Conservation (phyloP, 108 stramenopile species). For the Nannochloropsis granulata region DNA sequence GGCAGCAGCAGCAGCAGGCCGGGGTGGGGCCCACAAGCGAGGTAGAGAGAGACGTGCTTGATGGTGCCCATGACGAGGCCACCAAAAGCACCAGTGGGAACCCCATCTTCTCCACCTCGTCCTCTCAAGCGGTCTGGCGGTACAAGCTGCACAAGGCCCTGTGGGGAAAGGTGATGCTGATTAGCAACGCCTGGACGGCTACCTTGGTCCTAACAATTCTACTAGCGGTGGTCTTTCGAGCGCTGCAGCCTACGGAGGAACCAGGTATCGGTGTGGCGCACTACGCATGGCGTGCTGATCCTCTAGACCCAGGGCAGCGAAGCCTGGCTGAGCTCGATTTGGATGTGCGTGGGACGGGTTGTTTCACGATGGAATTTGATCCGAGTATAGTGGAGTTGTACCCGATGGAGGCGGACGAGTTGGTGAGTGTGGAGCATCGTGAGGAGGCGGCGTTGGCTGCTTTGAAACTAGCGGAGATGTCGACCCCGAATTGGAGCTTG, state of each 20-base stretch:
- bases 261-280: neutral
- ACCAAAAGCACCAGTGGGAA: neutral
- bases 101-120: neutral
- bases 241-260: neutral
- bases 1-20: neutral
- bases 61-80: neutral
- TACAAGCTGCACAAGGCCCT: neutral
- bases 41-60: neutral
- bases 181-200: neutral
- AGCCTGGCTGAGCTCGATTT: neutral
- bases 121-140: neutral
- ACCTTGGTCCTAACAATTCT: neutral
- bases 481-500: neutral
- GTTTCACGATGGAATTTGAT: neutral
- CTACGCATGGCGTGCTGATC: neutral
- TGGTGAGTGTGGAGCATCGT: neutral
- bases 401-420: neutral
- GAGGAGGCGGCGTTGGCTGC: neutral
- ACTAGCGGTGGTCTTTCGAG: neutral
- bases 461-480: neutral
- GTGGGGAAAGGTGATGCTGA: neutral
- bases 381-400: neutral
- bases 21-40: neutral
- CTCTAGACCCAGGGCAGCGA: neutral
- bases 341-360: neutral